Evolutionary conservation across 2,329 filamentous ascomycete genomes (phyloP), one percentile per base, ranked within the genome.

Genomic region (Albifimbria verrucaria): DNA sequence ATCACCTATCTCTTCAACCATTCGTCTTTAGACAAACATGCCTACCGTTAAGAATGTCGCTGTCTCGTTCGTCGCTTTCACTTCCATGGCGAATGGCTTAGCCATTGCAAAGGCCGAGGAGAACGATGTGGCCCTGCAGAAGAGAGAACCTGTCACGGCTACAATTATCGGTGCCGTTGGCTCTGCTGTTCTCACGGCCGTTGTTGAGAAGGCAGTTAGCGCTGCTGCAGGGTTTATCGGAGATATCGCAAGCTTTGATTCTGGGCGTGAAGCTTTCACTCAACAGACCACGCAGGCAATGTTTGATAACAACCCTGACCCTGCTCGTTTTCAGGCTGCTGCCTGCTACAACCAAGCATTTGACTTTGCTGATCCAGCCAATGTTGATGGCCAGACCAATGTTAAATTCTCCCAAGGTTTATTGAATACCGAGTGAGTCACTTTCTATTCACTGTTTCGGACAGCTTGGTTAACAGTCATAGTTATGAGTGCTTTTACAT

Each of bases 401-500:
- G 50, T 52, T 20, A 23, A 52, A 28, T 52, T 52, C 32, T 42
- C 28, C 26, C 43, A 48, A 18, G 50, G 50, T 18, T 11, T 52
- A 4, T 28, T 52, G 2, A 23, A 52, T 44, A 52, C 50, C 12
- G 44, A 48, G 42, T 44, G 22, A n/a, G 42, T 23, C 18, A n/a
- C 7, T 7, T 20, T 43, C 39, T 21, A 11, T 6, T 12, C 15
- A 44, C 18, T 20, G 42, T 6, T 44, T 7, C 5, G 15, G 18
- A 12, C 12, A 21, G 12, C 4, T 21, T 7, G 22, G 5, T 20
- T 44, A 23, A 44, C 7, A 7, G 7, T 23, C 7, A 4, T 21
- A 44, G 42, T 28, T 54, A 54, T 20, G 49, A 51, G 22, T 54
- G 52, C 48, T 50, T 54, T 41, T 54, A 54, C 48, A 50, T 54